Evolutionary conservation across 1,284 basidiomycete species (phyloP).

Genomic region (Cystobasidium sp.): DNA sequence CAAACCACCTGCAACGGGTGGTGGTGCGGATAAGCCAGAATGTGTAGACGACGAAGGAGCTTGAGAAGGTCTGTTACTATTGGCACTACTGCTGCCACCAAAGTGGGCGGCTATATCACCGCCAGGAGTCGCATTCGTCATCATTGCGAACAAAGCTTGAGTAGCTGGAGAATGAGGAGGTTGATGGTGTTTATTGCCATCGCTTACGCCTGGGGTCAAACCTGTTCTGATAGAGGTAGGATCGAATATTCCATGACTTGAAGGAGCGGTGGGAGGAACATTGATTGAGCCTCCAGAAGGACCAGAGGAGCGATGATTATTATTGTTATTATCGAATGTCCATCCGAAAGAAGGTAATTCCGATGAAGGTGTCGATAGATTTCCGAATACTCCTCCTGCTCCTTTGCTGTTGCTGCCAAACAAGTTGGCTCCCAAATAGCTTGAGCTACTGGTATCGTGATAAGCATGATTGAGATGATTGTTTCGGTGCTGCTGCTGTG

Average conservation of each 20-base stretch:
- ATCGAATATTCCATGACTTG: conserved; percentile 68
- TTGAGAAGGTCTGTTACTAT: background rate
- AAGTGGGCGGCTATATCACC: conserved; percentile 14
- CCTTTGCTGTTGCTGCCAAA: background rate
- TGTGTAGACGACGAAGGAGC: too few relatives aligned
- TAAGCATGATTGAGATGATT: conserved; percentile 3
- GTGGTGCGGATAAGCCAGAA: too few relatives aligned
- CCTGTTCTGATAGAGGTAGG: conserved; percentile 60
- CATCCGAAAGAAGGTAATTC: conserved; percentile 65
- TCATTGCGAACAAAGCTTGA: conserved; percentile 87
- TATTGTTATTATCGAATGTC: conserved; percentile 63
- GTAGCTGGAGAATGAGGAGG: conserved; percentile 85
- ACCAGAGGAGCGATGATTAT: conserved; percentile 78
- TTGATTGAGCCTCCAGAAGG: conserved; percentile 92
- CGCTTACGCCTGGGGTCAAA: conserved; percentile 61
- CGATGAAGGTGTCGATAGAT: conserved; percentile 69
- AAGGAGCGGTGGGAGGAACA: too few relatives aligned
- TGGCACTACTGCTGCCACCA: background rate
- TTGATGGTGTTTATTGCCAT: conserved; percentile 68
- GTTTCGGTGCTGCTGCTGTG: background rate
- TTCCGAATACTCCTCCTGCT: background rate
- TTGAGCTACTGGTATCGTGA: background rate
- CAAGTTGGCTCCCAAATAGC: background rate
- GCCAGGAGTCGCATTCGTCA: conserved; percentile 71
- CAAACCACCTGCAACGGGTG: background rate